Conservation (phyloP, 2,329 filamentous ascomycete species). For the Rutstroemia sp. region DNA sequence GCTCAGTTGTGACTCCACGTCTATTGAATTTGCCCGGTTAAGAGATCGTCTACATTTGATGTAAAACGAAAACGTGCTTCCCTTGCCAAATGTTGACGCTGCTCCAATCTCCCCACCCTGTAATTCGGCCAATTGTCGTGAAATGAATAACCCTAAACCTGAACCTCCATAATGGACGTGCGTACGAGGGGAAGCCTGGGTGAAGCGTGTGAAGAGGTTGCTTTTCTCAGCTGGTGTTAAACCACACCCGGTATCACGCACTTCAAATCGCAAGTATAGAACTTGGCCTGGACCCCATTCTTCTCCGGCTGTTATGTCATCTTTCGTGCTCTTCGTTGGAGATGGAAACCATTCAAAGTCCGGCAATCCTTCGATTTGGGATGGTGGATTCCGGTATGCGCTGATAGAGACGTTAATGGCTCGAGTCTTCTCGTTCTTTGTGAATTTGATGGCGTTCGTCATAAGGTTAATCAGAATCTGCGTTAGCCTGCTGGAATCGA, state of each 20-base stretch:
- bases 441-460: slow-evolving; percentile 81
- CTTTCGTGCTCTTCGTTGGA: slow-evolving; percentile 24
- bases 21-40: slow-evolving; percentile 5
- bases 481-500: slow-evolving; percentile 70
- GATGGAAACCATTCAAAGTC: slow-evolving; percentile 30
- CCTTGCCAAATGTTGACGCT: slow-evolving; percentile 56
- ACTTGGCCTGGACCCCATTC: slow-evolving; percentile 64
- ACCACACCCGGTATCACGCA: slow-evolving; percentile 71
- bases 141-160: slow-evolving; percentile 74
- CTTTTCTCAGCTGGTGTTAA: slow-evolving; percentile 65
- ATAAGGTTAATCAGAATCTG: slow-evolving; percentile 78
- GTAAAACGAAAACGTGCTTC: slow-evolving; percentile 71
- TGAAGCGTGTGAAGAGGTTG: slow-evolving; percentile 67
- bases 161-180: slow-evolving; percentile 79
- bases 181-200: slow-evolving; percentile 67
- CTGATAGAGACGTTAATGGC: slow-evolving; percentile 37
- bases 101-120: slow-evolving; percentile 79
- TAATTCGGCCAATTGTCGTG: slow-evolving; percentile 67
- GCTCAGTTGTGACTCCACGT: neutral
- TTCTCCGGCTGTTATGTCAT: slow-evolving; percentile 19
- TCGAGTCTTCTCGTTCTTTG: slow-evolving; percentile 52
- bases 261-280: slow-evolving; percentile 65
- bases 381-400: slow-evolving; percentile 21
- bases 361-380: slow-evolving; percentile 41
- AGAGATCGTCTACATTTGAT: slow-evolving; percentile 36